A percentile compares a stretch with the other conserved stretches of the same genome.
phyloP scores from a whole-genome alignment of 495 filamentous ascomycete species.

The Aspergillus hancockii region DNA sequence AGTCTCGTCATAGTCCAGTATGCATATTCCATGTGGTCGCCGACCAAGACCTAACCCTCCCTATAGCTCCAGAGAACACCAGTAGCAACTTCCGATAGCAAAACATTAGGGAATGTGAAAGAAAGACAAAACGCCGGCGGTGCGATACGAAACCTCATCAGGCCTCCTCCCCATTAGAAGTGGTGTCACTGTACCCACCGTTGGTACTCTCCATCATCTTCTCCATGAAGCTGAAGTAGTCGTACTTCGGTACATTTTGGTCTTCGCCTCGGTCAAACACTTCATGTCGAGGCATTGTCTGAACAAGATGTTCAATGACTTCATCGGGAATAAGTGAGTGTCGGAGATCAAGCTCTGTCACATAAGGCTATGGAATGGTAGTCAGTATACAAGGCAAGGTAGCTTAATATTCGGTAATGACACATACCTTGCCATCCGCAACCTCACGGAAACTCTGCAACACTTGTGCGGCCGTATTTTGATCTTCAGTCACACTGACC shows the following conservation, averaged over 20 bases:
- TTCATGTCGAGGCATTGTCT: conserved; percentile 78
- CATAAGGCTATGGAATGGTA: conserved; percentile 66
- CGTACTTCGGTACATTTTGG: conserved; percentile 74
- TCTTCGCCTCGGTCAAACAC: conserved; percentile 81
- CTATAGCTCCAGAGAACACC: conserved; percentile 30
- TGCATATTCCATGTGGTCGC: conserved; percentile 33
- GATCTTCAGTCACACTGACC: conserved; percentile 97
- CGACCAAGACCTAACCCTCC: conserved; percentile 21
- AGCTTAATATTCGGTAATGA: neutral
- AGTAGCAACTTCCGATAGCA: conserved; percentile 22
- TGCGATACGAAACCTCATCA: conserved; percentile 24
- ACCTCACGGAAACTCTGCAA: conserved; percentile 97
- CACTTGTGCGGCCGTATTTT: conserved; percentile 97
- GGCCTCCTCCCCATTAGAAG: conserved; percentile 32
- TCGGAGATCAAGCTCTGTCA: conserved; percentile 93
- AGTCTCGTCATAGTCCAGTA: conserved; percentile 30
- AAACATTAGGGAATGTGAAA: conserved; percentile 16
- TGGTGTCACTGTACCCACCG: conserved; percentile 12
- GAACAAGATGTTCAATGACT: conserved; percentile 85
- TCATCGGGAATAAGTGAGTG: conserved; percentile 95
- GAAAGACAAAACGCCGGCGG: conserved; percentile 28
- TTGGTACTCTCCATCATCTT: conserved; percentile 55
- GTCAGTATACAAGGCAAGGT: neutral
- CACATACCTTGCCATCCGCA: conserved; percentile 84
- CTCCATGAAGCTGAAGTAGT: conserved; percentile 94